A percentile compares a stretch with the other conserved stretches of the same genome.
phyloP scores from a whole-genome alignment of 2,329 filamentous ascomycete species.

The Botrytis fabae region DNA sequence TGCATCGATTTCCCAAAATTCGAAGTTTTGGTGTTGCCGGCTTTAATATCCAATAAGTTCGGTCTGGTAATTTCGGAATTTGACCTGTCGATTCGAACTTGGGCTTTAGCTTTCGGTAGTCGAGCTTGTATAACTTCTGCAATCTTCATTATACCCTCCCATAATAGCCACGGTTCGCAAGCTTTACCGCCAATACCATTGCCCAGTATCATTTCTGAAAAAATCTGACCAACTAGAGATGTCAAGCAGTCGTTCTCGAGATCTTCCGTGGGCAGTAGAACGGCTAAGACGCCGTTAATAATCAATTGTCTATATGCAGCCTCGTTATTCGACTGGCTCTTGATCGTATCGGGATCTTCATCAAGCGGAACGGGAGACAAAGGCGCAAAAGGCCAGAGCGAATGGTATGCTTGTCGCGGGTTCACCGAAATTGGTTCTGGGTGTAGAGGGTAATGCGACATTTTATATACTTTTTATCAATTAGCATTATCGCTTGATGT shows the following conservation, averaged over 20 bases:
- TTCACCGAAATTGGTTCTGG: constrained; percentile 61
- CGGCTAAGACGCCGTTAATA: constrained; percentile 76
- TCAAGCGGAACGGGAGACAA: constrained; percentile 71
- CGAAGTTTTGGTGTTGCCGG: constrained; percentile 28
- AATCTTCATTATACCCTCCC: constrained; percentile 77
- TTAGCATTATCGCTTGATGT: constrained; percentile 22
- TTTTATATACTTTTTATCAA: constrained; percentile 64
- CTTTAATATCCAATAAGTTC: constrained; percentile 25
- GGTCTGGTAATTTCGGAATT: constrained; percentile 38
- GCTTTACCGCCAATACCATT: constrained; percentile 77
- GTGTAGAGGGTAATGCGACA: constrained; percentile 59
- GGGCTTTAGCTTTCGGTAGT: constrained; percentile 39
- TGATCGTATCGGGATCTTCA: constrained; percentile 48
- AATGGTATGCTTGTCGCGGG: constrained; percentile 75
- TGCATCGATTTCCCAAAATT: constrained; percentile 33
- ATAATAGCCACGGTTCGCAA: constrained; percentile 86
- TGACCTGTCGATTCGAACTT: constrained; percentile 38
- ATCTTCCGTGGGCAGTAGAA: constrained; percentile 89
- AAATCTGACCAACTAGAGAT: constrained; percentile 79
- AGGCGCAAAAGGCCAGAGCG: constrained; percentile 76
- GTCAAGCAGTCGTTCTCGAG: constrained; percentile 84
- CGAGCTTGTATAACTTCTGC: constrained; percentile 49
- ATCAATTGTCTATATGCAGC: constrained; percentile 81
- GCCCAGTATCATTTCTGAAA: constrained; percentile 87
- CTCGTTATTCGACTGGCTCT: constrained; percentile 74